These are phyloP conservation scores for Myxozyma sirexii DNA, from an alignment of 805 yeast genomes.

Conservation along the genomic window DNA sequence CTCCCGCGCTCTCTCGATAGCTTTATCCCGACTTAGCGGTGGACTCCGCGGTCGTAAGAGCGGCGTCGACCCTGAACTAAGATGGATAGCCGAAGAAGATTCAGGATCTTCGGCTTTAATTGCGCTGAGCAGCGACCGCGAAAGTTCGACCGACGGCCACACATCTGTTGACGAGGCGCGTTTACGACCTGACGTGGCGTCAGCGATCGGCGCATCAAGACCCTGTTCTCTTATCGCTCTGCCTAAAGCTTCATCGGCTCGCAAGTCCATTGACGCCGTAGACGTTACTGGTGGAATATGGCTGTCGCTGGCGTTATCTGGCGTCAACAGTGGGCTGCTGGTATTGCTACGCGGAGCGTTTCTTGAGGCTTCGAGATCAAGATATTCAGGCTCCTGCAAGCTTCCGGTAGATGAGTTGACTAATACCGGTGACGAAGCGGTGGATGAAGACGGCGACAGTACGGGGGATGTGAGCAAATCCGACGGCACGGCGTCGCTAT, in stretches of 20 bases:
- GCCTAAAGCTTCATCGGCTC: conserved; percentile 14
- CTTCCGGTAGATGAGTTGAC: conserved; percentile 17
- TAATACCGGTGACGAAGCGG: conserved; percentile 39
- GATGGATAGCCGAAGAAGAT: conserved; percentile 19
- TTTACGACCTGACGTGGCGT: conserved; percentile 7
- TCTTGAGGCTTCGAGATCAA: conserved; percentile 45
- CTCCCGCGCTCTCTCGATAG: conserved; percentile 61
- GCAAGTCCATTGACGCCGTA: background rate
- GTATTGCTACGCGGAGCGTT: background rate
- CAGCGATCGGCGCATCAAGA: conserved; percentile 7
- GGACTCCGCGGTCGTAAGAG: conserved; percentile 33
- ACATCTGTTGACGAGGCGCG: conserved; percentile 20
- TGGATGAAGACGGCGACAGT: conserved; percentile 63
- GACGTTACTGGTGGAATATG: conserved; percentile 16
- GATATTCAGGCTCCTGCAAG: conserved; percentile 53
- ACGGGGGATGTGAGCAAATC: conserved; percentile 87
- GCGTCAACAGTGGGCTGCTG: conserved; percentile 17
- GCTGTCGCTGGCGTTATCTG: conserved; percentile 36
- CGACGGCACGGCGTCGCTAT: conserved; percentile 62
- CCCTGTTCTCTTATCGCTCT: conserved; percentile 6
- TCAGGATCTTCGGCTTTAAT: conserved; percentile 28
- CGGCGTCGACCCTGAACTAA: conserved; percentile 28
- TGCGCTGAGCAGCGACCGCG: conserved; percentile 22
- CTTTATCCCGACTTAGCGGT: conserved; percentile 43
- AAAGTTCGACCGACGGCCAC: conserved; percentile 32